Percentiles rank a stretch among this genome's conserved stretches.
Evolutionary conservation across 352 stramenopile species (phyloP).

Genomic region (Phytophthora pini): DNA sequence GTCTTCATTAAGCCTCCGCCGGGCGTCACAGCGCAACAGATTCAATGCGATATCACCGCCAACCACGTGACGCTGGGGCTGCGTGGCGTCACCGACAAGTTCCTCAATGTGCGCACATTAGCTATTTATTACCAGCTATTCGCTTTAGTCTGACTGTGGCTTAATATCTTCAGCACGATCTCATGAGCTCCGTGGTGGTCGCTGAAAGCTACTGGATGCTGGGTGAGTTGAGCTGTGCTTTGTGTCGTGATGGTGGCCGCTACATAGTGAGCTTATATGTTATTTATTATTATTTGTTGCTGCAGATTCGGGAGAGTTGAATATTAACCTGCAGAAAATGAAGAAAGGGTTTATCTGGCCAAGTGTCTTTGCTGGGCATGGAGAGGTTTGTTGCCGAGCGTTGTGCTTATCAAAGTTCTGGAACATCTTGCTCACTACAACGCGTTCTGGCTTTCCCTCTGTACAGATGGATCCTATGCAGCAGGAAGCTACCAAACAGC

Average conservation of each 20-base stretch:
- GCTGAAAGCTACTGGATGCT: conserved; percentile 97
- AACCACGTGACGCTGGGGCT: conserved; percentile 92
- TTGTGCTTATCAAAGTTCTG: not conserved
- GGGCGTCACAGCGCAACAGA: conserved; percentile 78
- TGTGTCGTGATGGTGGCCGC: not conserved
- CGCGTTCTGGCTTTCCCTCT: not conserved
- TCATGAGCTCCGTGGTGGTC: conserved; percentile 92
- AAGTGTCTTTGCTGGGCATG: conserved; percentile 88
- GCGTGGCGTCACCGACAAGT: conserved; percentile 88
- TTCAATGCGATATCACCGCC: conserved; percentile 91
- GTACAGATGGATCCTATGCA: conserved; percentile 89
- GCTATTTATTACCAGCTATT: not conserved
- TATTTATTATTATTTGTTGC: not conserved
- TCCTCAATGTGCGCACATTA: conserved; percentile 84
- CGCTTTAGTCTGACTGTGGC: not conserved
- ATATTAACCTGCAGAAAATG: conserved; percentile 96
- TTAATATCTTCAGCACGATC: conserved; percentile 77
- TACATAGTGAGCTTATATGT: not conserved
- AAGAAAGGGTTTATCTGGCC: conserved; percentile 96
- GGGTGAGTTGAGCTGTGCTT: conserved; percentile 44
- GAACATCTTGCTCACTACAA: not conserved
- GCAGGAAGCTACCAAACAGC: conserved; percentile 94
- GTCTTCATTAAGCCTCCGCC: conserved; percentile 94
- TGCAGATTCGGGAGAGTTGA: conserved; percentile 87
- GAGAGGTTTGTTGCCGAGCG: conserved; percentile 48